Evolutionary conservation across 2,329 filamentous ascomycete species (phyloP), one percentile per base, ranked within the genome.

Genomic region (Fusarium sarcochroum): DNA sequence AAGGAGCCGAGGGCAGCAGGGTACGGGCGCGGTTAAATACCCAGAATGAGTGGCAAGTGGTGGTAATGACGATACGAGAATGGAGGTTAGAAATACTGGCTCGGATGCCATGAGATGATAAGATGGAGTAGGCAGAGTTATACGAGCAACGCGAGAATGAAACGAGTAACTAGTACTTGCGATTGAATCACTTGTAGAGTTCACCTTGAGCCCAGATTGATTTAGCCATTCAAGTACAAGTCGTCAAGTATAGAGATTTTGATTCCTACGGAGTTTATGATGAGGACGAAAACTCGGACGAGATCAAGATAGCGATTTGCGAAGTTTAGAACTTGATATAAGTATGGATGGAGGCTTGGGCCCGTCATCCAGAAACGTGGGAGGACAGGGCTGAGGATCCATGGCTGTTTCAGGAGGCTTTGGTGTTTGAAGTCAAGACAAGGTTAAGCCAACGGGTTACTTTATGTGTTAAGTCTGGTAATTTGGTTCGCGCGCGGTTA

Each of bases 101-200:
- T 58, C 37, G 23, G 34, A 55, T 58, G 47, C 44, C 53, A 58
- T 34, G 41, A 34, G 32, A 34, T 23, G 21, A 38, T 34, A 40
- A 42, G 45, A 40, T 34, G 44, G 42, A 38, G 40, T 23, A 18
- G 54, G 57, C 41, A 45, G 53, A 48, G 44, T 60, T 68, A 63
- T 51, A 62, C 61, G 57, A 66, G 61, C 49, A 61, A 71, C 47
- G 66, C 35, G 63, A 72, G 70, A 72, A 73, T 71, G 70, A 71
- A 46, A 58, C 42, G 37, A 69, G 44, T 23, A 42, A 44, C 10
- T 17, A 38, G 34, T 35, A 47, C 17, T 48, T 53, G 35, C 48
- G 63, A 52, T 44, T 14, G 62, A n/a, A 34, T 40, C 3, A 49
- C 51, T 30, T 40, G 14, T 23, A 60, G 61, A 48, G 63, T 32